These are phyloP conservation scores for Ganoderma lucidum DNA, from an alignment of 1,284 basidiomycete species.

Conservation along the genomic window DNA sequence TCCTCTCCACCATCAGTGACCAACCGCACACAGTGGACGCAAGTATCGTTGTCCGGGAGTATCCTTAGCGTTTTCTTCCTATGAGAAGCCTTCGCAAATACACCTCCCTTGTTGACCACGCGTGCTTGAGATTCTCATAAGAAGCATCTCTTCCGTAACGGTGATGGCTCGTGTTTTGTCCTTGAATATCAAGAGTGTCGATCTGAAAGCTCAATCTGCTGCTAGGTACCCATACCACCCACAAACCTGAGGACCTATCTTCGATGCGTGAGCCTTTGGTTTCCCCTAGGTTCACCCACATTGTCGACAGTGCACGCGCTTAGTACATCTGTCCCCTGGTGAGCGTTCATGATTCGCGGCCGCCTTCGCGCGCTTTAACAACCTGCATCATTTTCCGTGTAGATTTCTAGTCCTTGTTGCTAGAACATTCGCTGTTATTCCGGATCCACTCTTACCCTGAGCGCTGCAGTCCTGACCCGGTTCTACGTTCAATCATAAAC, in stretches of 20 bases:
- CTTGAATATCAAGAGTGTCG: neutral
- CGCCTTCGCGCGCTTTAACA: neutral
- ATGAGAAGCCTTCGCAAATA: neutral
- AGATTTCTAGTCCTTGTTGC: neutral
- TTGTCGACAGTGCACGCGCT: neutral
- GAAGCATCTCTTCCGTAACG: constrained; percentile 4
- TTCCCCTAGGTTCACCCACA: neutral
- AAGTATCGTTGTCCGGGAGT: neutral
- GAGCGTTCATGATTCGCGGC: constrained; percentile 1
- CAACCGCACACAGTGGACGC: neutral
- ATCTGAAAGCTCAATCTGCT: constrained; percentile 3
- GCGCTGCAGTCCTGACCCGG: neutral
- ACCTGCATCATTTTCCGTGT: neutral
- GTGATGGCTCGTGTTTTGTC: neutral
- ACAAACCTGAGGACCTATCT: neutral
- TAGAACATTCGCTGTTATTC: neutral
- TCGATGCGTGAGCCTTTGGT: neutral
- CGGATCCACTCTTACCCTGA: neutral
- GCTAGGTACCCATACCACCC: neutral
- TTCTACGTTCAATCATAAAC: constrained; percentile 1
- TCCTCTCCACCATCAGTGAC: too few relatives aligned
- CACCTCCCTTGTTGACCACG: neutral
- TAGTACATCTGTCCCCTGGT: neutral
- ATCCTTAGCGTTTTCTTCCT: neutral
- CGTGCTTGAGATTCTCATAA: neutral